Conservation (phyloP, 768 basidiomycete species). For the Coprinopsis strossmayeri region DNA sequence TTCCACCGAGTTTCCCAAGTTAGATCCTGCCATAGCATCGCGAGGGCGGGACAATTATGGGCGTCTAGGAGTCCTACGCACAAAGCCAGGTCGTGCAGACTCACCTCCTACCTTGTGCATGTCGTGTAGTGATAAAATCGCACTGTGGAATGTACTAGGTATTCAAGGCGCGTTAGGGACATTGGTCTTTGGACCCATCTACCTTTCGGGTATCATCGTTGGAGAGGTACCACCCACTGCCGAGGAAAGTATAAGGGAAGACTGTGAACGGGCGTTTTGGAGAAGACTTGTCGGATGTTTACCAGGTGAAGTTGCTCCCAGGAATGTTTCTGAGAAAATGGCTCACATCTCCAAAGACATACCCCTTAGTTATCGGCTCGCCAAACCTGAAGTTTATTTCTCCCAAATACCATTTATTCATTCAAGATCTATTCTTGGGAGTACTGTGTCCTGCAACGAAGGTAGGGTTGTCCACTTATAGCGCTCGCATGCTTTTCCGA, state of each 20-base stretch:
- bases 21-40: slow-evolving; percentile 36
- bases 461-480: slow-evolving; percentile 41
- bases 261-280: slow-evolving; percentile 68
- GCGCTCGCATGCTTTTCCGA: neutral
- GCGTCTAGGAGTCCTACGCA: slow-evolving; percentile 71
- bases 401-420: slow-evolving; percentile 55
- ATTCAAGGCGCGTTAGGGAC: slow-evolving; percentile 79
- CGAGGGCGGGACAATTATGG: slow-evolving; percentile 81
- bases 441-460: slow-evolving; percentile 58
- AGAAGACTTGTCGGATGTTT: slow-evolving; percentile 11
- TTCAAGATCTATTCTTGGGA: slow-evolving; percentile 34
- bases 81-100: slow-evolving; percentile 92
- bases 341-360: slow-evolving; percentile 29
- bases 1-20: slow-evolving; percentile 25
- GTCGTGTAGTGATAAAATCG: slow-evolving; percentile 96
- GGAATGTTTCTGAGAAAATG: too few species aligned
- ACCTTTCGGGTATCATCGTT: slow-evolving; percentile 59
- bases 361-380: slow-evolving; percentile 40
- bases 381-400: slow-evolving; percentile 48
- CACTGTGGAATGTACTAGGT: slow-evolving; percentile 77
- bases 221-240: slow-evolving; percentile 44
- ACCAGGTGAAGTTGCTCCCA: too few species aligned
- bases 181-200: slow-evolving; percentile 50
- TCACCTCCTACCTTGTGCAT: slow-evolving; percentile 77
- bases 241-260: slow-evolving; percentile 37